Conservation (phyloP, 176 grass and related monocot genomes). For the Eragrostis curvula region DNA sequence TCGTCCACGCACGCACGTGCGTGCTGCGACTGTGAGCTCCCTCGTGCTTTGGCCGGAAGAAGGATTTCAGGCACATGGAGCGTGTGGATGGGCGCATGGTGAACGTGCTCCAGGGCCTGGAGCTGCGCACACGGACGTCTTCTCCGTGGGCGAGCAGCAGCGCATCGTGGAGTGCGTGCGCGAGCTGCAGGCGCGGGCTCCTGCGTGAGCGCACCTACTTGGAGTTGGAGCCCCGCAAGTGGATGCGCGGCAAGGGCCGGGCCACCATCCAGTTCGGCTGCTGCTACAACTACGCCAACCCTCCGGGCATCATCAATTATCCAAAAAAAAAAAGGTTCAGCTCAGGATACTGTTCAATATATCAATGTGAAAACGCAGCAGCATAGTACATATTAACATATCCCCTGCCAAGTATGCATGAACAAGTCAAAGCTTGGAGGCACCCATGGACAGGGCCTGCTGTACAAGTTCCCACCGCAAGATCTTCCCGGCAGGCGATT, state of each 20-base stretch:
- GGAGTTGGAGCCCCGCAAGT: constrained; percentile 71
- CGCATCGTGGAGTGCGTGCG: constrained; percentile 48
- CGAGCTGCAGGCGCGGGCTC: constrained; percentile 38
- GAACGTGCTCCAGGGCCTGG: constrained; percentile 57
- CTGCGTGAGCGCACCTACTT: constrained; percentile 62
- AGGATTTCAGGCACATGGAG: constrained; percentile 59
- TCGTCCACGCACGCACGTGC: no score
- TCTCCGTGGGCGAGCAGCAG: constrained; percentile 47
- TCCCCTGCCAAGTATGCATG: background rate
- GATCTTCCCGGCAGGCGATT: constrained; percentile 72
- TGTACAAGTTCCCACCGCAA: constrained; percentile 60
- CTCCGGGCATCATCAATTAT: no score
- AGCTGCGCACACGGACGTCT: constrained; percentile 66
- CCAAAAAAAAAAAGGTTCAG: background rate
- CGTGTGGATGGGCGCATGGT: constrained; percentile 40
- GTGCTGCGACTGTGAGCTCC: no score
- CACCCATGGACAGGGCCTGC: constrained; percentile 44
- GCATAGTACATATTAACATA: background rate
- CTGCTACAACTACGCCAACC: constrained; percentile 87
- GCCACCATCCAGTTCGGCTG: constrained; percentile 74
- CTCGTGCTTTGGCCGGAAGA: constrained; percentile 22
- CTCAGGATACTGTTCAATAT: background rate
- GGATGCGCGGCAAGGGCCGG: constrained; percentile 80
- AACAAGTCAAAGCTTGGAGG: constrained; percentile 64
- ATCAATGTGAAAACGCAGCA: background rate